Conservation (phyloP, 2,329 filamentous ascomycete species). For the Aspergillus awamori region DNA sequence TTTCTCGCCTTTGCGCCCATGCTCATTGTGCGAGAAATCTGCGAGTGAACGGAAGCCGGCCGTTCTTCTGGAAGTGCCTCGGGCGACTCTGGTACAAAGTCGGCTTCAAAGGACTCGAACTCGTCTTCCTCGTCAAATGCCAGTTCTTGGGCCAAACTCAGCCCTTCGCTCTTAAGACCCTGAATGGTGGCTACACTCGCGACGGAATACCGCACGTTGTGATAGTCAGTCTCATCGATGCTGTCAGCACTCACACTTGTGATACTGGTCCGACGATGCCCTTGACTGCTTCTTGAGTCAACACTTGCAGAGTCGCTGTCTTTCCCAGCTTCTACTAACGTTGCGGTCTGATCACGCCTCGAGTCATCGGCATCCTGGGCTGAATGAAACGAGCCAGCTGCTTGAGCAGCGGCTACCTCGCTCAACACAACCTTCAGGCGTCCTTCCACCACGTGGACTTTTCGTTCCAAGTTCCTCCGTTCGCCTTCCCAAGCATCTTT, state of each 20-base stretch:
- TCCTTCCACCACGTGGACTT: constrained; percentile 85
- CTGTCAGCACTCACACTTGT: constrained; percentile 50
- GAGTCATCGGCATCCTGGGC: constrained; percentile 62
- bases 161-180: constrained; percentile 62
- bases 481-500: constrained; percentile 84
- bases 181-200: constrained; percentile 60
- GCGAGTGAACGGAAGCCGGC: constrained; percentile 44
- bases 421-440: constrained; percentile 82
- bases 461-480: constrained; percentile 77
- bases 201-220: constrained; percentile 71
- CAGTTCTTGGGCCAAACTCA: constrained; percentile 88
- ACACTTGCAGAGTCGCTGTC: constrained; percentile 72
- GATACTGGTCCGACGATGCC: constrained; percentile 61
- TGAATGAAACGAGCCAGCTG: constrained; percentile 32
- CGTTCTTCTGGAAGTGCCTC: constrained; percentile 49
- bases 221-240: constrained; percentile 50
- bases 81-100: constrained; percentile 63
- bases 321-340: constrained; percentile 39
- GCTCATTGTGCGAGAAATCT: constrained; percentile 37
- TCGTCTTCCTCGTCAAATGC: constrained; percentile 80
- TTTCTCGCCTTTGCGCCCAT: constrained; percentile 47
- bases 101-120: constrained; percentile 65
- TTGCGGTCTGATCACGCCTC: constrained; percentile 26
- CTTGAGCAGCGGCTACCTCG: constrained; percentile 64
- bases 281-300: constrained; percentile 64